phyloP scores from a whole-genome alignment of 805 yeast genomes.

The Pichia exigua region DNA sequence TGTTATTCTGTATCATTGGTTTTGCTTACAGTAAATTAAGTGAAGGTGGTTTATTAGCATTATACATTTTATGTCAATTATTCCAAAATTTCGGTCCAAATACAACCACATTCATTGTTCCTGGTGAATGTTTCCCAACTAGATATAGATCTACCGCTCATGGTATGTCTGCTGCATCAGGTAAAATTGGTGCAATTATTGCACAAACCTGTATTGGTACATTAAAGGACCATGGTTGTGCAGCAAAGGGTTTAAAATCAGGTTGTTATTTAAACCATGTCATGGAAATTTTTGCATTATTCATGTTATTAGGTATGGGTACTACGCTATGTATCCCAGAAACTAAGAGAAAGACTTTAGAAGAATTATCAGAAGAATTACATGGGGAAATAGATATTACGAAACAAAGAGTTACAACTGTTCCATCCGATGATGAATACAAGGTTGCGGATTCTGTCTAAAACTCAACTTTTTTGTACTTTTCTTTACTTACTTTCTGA shows the following conservation, averaged over 20 bases:
- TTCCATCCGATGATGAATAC: constrained; percentile 23
- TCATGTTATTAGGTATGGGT: constrained; percentile 75
- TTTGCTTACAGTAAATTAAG: constrained; percentile 69
- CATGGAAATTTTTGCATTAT: constrained; percentile 86
- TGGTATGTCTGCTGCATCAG: constrained; percentile 86
- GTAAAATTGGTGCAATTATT: constrained; percentile 88
- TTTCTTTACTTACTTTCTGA: not conserved
- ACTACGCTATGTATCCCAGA: constrained; percentile 70
- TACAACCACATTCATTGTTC: constrained; percentile 83
- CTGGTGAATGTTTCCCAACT: constrained; percentile 91
- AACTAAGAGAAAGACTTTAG: constrained; percentile 85
- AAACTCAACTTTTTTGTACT: not conserved
- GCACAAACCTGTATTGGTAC: constrained; percentile 87
- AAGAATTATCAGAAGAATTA: constrained; percentile 68
- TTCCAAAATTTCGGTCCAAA: constrained; percentile 93
- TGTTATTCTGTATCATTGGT: constrained; percentile 71
- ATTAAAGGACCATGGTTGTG: constrained; percentile 68
- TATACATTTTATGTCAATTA: constrained; percentile 76
- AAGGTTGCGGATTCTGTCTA: constrained; percentile 18
- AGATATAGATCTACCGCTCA: constrained; percentile 94
- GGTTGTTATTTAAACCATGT: constrained; percentile 86
- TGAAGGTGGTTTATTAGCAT: constrained; percentile 61
- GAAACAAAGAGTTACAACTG: constrained; percentile 15
- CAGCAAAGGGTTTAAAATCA: constrained; percentile 35
- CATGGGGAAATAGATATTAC: constrained; percentile 64